Evolutionary conservation across 805 yeast genomes (phyloP).

Genomic region (Metschnikowia continentalis): DNA sequence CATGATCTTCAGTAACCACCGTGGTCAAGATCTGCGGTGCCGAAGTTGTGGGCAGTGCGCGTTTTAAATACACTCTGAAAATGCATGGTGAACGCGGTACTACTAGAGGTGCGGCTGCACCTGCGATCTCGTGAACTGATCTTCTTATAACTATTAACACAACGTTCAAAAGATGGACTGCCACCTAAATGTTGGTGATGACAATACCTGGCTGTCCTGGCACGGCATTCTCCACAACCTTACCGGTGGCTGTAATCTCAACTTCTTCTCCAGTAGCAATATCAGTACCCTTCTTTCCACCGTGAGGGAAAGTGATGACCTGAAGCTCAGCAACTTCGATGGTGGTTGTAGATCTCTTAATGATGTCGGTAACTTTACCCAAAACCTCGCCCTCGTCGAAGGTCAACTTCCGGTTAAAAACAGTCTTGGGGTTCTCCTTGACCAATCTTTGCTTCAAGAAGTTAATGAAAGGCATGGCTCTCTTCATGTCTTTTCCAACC

Average conservation of each 20-base stretch:
- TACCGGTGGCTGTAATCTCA: conserved; percentile 59
- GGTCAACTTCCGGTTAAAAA: conserved; percentile 83
- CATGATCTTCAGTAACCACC: not conserved
- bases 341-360: conserved; percentile 63
- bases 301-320: conserved; percentile 61
- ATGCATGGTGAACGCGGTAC: not conserved
- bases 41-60: not conserved
- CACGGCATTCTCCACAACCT: conserved; percentile 74
- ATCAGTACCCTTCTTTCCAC: conserved; percentile 59
- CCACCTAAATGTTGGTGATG: conserved; percentile 51
- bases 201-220: conserved; percentile 93
- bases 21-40: not conserved
- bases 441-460: conserved; percentile 75
- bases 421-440: conserved; percentile 65
- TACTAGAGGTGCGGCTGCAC: not conserved
- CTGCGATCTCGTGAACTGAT: not conserved
- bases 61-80: not conserved
- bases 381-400: conserved; percentile 74
- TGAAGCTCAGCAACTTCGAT: conserved; percentile 50
- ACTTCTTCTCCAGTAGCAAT: conserved; percentile 66
- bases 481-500: conserved; percentile 87
- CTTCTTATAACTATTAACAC: not conserved
- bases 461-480: conserved; percentile 96
- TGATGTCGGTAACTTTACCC: conserved; percentile 48
- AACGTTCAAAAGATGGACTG: not conserved